These are phyloP conservation scores for Clitopilus hobsonii DNA, from an alignment of 768 basidiomycete species.

Conservation along the genomic window DNA sequence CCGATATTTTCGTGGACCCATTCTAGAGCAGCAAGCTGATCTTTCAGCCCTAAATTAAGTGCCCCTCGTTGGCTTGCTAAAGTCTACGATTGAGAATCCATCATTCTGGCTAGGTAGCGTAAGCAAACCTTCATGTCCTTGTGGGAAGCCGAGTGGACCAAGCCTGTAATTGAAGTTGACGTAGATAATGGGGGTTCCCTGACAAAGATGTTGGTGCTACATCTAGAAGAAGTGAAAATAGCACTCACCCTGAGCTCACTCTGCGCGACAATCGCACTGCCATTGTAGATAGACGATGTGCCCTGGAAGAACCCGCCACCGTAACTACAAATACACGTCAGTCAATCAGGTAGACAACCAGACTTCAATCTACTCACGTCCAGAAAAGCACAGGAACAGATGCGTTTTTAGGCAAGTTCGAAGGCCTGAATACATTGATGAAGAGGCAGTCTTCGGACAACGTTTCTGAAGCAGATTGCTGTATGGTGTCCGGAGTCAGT, in stretches of 20 bases:
- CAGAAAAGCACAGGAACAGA: constrained; percentile 37
- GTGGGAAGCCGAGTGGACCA: constrained; percentile 41
- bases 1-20: constrained; percentile 54
- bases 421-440: constrained; percentile 52
- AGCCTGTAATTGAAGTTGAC: constrained; percentile 38
- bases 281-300: constrained; percentile 16
- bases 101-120: background rate
- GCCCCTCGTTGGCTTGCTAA: constrained; percentile 23
- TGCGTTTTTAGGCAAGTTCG: constrained; percentile 20
- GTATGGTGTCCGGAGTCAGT: too few species aligned
- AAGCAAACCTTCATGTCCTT: constrained; percentile 24
- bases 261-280: constrained; percentile 20
- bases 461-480: constrained; percentile 13
- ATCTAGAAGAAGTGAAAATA: too few species aligned
- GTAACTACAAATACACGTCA: background rate
- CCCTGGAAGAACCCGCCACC: constrained; percentile 20
- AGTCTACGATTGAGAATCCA: background rate
- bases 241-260: constrained; percentile 18
- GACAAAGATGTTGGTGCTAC: background rate
- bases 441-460: constrained; percentile 57
- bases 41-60: constrained; percentile 35
- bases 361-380: constrained; percentile 31
- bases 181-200: constrained; percentile 40
- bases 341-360: too few species aligned
- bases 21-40: constrained; percentile 32